Percentiles rank a stretch among this genome's conserved stretches.
Evolutionary conservation across 2,329 filamentous ascomycete genomes (phyloP).

Genomic region (Calycina herbarum): DNA sequence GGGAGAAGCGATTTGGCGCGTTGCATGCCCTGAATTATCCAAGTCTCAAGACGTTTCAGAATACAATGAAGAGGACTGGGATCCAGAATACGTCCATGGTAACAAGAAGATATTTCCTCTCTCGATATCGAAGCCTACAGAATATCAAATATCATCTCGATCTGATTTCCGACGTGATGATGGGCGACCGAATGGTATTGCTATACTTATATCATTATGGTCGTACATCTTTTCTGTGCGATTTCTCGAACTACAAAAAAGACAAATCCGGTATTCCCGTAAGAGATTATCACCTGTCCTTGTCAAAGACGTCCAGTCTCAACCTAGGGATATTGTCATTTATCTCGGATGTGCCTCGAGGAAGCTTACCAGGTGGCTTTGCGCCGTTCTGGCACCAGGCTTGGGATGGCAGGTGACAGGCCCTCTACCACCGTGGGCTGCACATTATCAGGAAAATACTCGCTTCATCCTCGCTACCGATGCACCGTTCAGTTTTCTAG

Average conservation of each 20-base stretch:
- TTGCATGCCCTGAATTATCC: slow-evolving; percentile 5
- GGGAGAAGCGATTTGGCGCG: slow-evolving; percentile 7
- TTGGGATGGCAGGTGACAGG: slow-evolving; percentile 2
- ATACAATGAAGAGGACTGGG: slow-evolving; percentile 6
- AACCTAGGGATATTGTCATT: slow-evolving; percentile 10
- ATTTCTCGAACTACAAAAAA: slow-evolving; percentile 17
- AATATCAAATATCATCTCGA: slow-evolving; percentile 11
- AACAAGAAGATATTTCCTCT: slow-evolving; percentile 15
- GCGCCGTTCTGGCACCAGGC: slow-evolving; percentile 7
- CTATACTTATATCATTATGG: slow-evolving; percentile 15
- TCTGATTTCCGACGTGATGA: slow-evolving; percentile 10
- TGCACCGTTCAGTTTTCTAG: slow-evolving; percentile 7
- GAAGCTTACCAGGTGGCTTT: slow-evolving; percentile 6
- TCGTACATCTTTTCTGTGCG: slow-evolving; percentile 16
- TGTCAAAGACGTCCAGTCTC: not conserved
- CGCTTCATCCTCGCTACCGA: slow-evolving; percentile 8
- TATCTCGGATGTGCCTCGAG: slow-evolving; percentile 7
- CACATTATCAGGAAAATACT: slow-evolving; percentile 6
- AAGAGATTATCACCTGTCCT: slow-evolving; percentile 7
- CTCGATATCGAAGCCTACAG: slow-evolving; percentile 10
- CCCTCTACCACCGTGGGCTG: slow-evolving; percentile 8
- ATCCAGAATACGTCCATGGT: slow-evolving; percentile 11
- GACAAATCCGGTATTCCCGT: slow-evolving; percentile 11
- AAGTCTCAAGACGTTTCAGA: not conserved
- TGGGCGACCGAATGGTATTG: slow-evolving; percentile 14